phyloP scores from a whole-genome alignment of 148 eudicot species.

The Fallopia convolvulus region DNA sequence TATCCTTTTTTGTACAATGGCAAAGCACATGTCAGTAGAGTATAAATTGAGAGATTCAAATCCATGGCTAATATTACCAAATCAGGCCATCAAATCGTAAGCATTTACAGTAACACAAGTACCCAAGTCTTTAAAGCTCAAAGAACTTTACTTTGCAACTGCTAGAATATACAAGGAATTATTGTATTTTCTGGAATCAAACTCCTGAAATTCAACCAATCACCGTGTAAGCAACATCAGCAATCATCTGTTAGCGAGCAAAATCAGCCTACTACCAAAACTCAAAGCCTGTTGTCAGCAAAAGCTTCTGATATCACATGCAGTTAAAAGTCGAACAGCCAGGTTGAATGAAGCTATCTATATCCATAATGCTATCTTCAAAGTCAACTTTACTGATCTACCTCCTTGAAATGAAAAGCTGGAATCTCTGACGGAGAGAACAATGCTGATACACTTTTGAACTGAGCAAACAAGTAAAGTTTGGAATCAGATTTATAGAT shows the following conservation, averaged over 20 bases:
- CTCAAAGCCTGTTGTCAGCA: not conserved
- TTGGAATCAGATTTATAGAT: constrained; percentile 12
- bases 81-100: not conserved
- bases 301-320: not conserved
- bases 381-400: constrained; percentile 16
- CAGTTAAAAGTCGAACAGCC: not conserved
- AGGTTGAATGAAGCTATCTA: not conserved
- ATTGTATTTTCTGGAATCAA: not conserved
- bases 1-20: not conserved
- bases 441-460: constrained; percentile 58
- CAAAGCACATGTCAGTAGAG: not conserved
- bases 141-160: not conserved
- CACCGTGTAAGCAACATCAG: not conserved
- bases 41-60: not conserved
- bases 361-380: not conserved
- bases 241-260: not conserved
- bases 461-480: constrained; percentile 29
- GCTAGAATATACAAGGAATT: not conserved
- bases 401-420: constrained; percentile 36
- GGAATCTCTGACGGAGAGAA: constrained; percentile 50
- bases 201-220: not conserved
- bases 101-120: not conserved
- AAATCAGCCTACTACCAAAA: constrained; percentile 5
- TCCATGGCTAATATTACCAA: not conserved
- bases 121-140: not conserved